A percentile compares a stretch with the other conserved stretches of the same genome.
Evolutionary conservation across 306 rosid genomes (phyloP).

Genomic region (Amphicarpaea edgeworthii): DNA sequence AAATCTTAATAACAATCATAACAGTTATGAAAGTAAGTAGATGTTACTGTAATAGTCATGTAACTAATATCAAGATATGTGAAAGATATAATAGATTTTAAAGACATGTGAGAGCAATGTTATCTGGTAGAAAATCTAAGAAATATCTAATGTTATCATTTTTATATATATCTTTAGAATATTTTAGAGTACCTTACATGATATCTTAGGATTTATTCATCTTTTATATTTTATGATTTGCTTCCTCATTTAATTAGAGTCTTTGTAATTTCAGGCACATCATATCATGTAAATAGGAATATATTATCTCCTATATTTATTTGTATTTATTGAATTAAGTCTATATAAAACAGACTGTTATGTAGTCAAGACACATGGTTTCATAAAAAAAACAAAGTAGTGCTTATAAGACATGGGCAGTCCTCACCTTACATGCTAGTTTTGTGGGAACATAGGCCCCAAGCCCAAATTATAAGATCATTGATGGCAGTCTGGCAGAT

Average conservation of each 20-base stretch:
- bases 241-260: too few species aligned
- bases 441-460: background rate
- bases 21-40: conserved; percentile 14
- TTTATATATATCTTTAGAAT: background rate
- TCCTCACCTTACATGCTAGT: background rate
- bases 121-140: too few species aligned
- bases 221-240: too few species aligned
- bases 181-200: too few species aligned
- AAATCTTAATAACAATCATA: conserved; percentile 10
- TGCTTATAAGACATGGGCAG: background rate
- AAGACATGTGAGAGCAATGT: background rate
- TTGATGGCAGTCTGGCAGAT: background rate
- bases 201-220: too few species aligned
- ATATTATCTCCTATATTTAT: too few species aligned
- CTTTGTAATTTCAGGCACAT: too few species aligned
- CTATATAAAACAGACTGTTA: too few species aligned
- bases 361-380: too few species aligned
- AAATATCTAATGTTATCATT: background rate
- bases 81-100: background rate
- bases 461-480: too few species aligned
- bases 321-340: too few species aligned
- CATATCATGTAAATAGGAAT: too few species aligned
- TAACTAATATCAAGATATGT: background rate
- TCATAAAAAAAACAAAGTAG: background rate
- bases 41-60: background rate